A percentile compares a stretch with the other conserved stretches of the same genome.
phyloP scores from a whole-genome alignment of 2,329 filamentous ascomycete species.

The Calonectria hawksworthii region DNA sequence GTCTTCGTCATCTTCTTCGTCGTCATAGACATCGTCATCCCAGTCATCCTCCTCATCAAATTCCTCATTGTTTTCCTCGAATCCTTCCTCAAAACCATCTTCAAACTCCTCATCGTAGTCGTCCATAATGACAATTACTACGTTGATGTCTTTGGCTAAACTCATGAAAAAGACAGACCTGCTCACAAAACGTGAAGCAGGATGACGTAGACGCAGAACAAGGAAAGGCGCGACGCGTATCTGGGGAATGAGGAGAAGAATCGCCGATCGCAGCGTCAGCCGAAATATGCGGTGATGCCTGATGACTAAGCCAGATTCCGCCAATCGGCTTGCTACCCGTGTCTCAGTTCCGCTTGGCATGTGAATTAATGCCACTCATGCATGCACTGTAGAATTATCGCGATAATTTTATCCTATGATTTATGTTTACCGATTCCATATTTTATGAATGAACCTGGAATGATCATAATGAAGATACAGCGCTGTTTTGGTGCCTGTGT shows the following conservation, averaged over 20 bases:
- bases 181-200: not conserved
- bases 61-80: not conserved
- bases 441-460: not conserved
- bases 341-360: not conserved
- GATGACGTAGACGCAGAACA: slow-evolving; percentile 6
- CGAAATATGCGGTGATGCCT: not conserved
- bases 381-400: not conserved
- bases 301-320: not conserved
- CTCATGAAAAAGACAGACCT: not conserved
- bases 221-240: not conserved
- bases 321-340: not conserved
- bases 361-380: not conserved
- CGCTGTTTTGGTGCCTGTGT: no score
- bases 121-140: slow-evolving; percentile 6
- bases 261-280: not conserved
- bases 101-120: not conserved
- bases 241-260: not conserved
- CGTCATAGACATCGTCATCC: not conserved
- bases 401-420: not conserved
- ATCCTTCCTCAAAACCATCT: not conserved
- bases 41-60: not conserved
- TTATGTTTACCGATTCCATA: not conserved
- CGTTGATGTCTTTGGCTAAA: not conserved
- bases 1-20: not conserved
- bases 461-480: no score